Conservation (phyloP, 2,329 filamentous ascomycete genomes). For the Colletotrichum aenigma region DNA sequence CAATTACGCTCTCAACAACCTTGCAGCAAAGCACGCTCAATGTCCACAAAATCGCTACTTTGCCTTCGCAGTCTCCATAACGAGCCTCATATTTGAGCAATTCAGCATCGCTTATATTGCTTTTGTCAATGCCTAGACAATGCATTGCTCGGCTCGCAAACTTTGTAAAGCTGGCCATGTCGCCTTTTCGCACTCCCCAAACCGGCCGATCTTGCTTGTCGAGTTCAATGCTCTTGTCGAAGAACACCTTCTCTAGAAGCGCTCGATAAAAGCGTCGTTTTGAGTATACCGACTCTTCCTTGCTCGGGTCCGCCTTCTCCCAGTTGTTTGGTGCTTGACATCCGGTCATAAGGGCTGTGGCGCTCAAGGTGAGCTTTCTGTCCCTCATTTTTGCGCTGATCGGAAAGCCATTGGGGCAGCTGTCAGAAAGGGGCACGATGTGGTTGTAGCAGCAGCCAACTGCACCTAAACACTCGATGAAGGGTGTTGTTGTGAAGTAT, state of each 20-base stretch:
- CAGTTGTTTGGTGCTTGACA: conserved; percentile 38
- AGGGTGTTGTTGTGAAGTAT: conserved; percentile 27
- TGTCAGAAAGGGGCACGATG: conserved; percentile 32
- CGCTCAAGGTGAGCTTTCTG: conserved; percentile 25
- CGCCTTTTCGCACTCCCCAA: conserved; percentile 35
- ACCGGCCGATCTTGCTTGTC: conserved; percentile 18
- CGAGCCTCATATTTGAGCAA: conserved; percentile 27
- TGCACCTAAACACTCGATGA: conserved; percentile 26
- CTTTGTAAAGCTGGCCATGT: conserved; percentile 26
- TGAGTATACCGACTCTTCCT: conserved; percentile 23
- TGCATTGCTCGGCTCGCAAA: conserved; percentile 30
- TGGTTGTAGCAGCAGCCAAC: conserved; percentile 39
- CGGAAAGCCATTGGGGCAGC: conserved; percentile 38
- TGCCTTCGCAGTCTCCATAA: conserved; percentile 26
- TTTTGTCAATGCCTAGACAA: conserved; percentile 22
- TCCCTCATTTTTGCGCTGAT: conserved; percentile 38
- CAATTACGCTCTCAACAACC: conserved; percentile 33
- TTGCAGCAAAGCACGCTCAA: conserved; percentile 35
- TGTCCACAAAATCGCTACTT: conserved; percentile 35
- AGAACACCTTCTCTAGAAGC: conserved; percentile 29
- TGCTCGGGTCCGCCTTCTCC: conserved; percentile 23
- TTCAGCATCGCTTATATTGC: conserved; percentile 22
- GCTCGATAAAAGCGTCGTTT: conserved; percentile 30
- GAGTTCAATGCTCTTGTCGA: conserved; percentile 26
- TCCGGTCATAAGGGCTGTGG: conserved; percentile 36